Evolutionary conservation across 2,329 filamentous ascomycete genomes (phyloP).

Genomic region (Beauveria asiatica): DNA sequence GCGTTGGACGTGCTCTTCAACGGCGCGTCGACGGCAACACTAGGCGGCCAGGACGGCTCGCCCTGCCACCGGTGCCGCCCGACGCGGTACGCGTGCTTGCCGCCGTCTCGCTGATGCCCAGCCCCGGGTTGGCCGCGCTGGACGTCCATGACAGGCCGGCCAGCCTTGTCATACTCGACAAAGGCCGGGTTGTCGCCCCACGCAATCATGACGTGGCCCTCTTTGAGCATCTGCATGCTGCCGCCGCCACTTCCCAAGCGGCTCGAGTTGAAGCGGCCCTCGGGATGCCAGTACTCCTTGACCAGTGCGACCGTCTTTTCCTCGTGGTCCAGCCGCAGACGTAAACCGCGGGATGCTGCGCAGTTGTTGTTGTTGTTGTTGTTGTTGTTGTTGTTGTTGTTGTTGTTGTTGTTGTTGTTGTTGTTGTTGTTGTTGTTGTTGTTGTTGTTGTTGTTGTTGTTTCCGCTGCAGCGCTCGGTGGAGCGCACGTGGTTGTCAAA

Average conservation of each 20-base stretch:
- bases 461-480: constrained; percentile 20
- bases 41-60: constrained; percentile 21
- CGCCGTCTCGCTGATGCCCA: constrained; percentile 12
- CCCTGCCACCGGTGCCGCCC: constrained; percentile 21
- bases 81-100: constrained; percentile 23
- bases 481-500: constrained; percentile 31
- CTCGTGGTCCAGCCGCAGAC: constrained; percentile 21
- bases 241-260: constrained; percentile 16
- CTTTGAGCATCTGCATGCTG: constrained; percentile 19
- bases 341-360: constrained; percentile 19
- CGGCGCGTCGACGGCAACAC: constrained; percentile 19
- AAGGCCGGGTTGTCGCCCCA: constrained; percentile 23
- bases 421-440: constrained; percentile 15
- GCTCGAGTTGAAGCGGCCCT: constrained; percentile 16
- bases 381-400: constrained; percentile 15
- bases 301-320: constrained; percentile 23
- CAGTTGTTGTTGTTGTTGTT: no score
- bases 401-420: constrained; percentile 15
- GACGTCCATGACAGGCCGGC: constrained; percentile 19
- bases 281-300: constrained; percentile 22
- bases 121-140: constrained; percentile 18
- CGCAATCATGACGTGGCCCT: constrained; percentile 20
- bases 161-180: constrained; percentile 20
- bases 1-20: constrained; percentile 17
- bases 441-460: constrained; percentile 15